Conservation (phyloP, 768 basidiomycete species). For the Leccinum uliginosum region DNA sequence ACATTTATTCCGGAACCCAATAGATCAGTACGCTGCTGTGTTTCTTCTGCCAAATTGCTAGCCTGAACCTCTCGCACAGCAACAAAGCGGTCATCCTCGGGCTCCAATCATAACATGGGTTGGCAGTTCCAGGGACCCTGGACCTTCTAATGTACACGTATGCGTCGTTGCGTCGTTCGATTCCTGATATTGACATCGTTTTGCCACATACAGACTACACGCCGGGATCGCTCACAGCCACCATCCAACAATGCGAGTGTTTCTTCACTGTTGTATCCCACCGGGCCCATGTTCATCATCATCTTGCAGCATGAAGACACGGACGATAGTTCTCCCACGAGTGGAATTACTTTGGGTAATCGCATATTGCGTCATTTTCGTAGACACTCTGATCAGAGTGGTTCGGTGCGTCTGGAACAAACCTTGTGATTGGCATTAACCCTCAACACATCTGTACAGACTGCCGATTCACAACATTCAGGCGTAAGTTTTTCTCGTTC, state of each 20-base stretch:
- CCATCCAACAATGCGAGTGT: not conserved
- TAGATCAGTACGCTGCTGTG: conserved; percentile 6
- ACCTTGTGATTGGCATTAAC: not conserved
- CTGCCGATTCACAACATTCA: not conserved
- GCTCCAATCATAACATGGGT: not conserved
- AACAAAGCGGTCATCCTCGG: not conserved
- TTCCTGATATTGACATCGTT: not conserved
- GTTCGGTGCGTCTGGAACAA: conserved; percentile 1
- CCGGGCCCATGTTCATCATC: not conserved
- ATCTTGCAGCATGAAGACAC: not conserved
- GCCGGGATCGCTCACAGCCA: not conserved
- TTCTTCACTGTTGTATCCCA: not conserved
- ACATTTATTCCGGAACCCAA: conserved; percentile 10
- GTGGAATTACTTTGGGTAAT: not conserved
- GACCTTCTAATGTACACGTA: not conserved
- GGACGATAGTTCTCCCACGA: not conserved
- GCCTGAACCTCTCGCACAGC: not conserved
- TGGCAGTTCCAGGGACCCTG: not conserved
- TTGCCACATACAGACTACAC: not conserved
- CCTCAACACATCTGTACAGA: not conserved
- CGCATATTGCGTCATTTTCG: not conserved
- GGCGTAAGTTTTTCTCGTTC: conserved; percentile 3
- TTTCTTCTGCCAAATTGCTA: not conserved
- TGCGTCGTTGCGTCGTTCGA: not conserved
- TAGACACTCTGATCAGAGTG: not conserved